Conservation (phyloP, 495 filamentous ascomycete species). For the Neurospora tetraspora region DNA sequence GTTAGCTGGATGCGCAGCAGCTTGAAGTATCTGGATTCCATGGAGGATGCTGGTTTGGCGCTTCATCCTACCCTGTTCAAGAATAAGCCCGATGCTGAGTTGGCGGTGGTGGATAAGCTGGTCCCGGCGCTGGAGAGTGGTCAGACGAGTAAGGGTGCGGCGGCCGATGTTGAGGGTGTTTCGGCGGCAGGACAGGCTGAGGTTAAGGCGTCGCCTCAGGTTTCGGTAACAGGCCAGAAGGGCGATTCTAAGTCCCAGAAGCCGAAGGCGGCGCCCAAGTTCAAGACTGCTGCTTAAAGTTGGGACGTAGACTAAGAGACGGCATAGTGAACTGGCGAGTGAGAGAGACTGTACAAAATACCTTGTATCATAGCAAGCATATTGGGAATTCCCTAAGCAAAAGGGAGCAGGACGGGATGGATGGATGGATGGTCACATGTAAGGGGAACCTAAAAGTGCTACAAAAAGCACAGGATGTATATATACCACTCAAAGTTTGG, state of each 20-base stretch:
- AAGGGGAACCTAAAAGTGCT: neutral
- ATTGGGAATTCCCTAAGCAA: neutral
- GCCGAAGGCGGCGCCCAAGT: neutral
- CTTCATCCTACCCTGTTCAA: conserved; percentile 26
- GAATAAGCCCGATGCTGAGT: conserved; percentile 30
- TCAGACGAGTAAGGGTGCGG: conserved; percentile 4
- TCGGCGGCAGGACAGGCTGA: neutral
- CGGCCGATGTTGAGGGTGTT: neutral
- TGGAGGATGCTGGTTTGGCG: conserved; percentile 45
- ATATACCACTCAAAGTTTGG: neutral
- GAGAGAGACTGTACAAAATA: neutral
- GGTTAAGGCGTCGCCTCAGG: neutral
- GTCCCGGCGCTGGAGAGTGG: conserved; percentile 14
- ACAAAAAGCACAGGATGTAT: neutral
- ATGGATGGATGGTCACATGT: neutral
- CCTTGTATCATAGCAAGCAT: neutral
- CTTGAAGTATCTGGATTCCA: conserved; percentile 50
- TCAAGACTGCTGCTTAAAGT: neutral
- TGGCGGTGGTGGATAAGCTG: conserved; percentile 30
- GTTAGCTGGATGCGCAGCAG: conserved; percentile 70
- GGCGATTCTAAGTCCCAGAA: neutral
- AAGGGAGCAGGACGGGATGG: neutral
- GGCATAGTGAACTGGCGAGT: neutral
- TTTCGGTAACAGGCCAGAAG: neutral
- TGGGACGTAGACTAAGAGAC: neutral